phyloP scores from a whole-genome alignment of 805 yeast genomes.

The Kluyveromyces aestuarii region DNA sequence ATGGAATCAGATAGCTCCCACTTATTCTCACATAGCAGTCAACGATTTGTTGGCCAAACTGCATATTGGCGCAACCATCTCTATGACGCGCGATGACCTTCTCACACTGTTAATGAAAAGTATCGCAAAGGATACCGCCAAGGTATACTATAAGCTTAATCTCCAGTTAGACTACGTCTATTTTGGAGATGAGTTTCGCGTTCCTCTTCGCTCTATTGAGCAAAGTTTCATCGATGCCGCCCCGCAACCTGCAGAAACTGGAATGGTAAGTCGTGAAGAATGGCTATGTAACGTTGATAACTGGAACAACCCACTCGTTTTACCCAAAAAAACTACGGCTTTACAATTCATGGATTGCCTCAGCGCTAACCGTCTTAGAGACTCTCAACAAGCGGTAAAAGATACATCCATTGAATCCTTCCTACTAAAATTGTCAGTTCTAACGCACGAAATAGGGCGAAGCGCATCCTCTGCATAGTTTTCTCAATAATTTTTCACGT shows the following conservation, averaged over 20 bases:
- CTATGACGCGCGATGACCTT: slow-evolving; percentile 16
- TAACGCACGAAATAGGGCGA: neutral
- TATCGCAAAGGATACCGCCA: slow-evolving; percentile 19
- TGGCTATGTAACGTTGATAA: slow-evolving; percentile 19
- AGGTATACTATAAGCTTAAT: slow-evolving; percentile 22
- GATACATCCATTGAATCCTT: neutral
- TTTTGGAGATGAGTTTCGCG: slow-evolving; percentile 21
- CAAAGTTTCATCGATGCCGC: neutral
- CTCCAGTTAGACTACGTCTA: slow-evolving; percentile 18
- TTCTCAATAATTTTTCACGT: neutral
- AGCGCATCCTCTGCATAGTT: neutral
- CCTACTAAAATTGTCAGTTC: neutral
- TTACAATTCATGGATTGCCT: slow-evolving; percentile 5
- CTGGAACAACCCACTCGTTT: slow-evolving; percentile 10
- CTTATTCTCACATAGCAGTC: slow-evolving; percentile 22
- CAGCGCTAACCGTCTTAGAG: neutral
- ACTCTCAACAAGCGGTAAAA: neutral
- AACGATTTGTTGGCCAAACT: slow-evolving; percentile 15
- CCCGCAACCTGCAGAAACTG: neutral
- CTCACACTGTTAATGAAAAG: slow-evolving; percentile 23
- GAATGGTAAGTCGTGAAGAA: slow-evolving; percentile 6
- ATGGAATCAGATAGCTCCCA: slow-evolving; percentile 21
- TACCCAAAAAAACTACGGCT: slow-evolving; percentile 4
- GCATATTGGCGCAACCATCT: slow-evolving; percentile 2
- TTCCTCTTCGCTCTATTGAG: slow-evolving; percentile 6